Evolutionary conservation across 2,329 filamentous ascomycete species (phyloP), one percentile per base, ranked within the genome.

Genomic region (Metarhizium rileyi): DNA sequence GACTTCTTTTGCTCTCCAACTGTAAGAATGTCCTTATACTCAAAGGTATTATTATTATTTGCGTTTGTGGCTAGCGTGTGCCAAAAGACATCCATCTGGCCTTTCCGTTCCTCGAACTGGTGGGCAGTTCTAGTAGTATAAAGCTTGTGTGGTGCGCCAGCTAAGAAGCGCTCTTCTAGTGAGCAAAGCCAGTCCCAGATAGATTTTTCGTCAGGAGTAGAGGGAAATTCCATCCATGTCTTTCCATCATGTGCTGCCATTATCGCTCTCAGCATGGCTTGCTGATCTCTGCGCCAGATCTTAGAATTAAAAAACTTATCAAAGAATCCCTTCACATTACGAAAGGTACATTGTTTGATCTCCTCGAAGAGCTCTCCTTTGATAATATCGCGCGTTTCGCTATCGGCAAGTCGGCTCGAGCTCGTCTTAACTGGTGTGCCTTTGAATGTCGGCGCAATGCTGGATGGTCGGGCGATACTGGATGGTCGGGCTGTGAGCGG

Each of bases 71-170:
- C 26, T 40, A 50, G 49, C 22, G n/a, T 46, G 41, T 54, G 53
- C n/a, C 57, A 56, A 46, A 58, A 58, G 14, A 56, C 18, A 40
- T 55, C 52, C 52, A 56, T 55, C 55, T 56, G 28, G 28, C 28
- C 28, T 33, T 33, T 33, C 28, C 28, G 28, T 33, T 33, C 28
- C 28, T 33, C 16, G n/a, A 58, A 54, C 45, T 58, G 49, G 49
- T 49, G 50, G 46, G 56, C 53, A 10, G 51, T 53, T 47, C 25
- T 46, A 7, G 51, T 57, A 14, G 57, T 52, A 44, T 55, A 27
- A 10, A 56, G 47, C 44, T 51, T 54, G 30, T 57, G 25, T n/a
- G 46, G 52, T 45, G 55, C 52, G 27, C 51, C 38, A 6, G 41
- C 14, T 14, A 57, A 47, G 48, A 35, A 47, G 20, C 42, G 40